Percentiles rank a stretch among this genome's conserved stretches.
These are phyloP conservation scores for Sporothrix pallida DNA, from an alignment of 2,329 filamentous ascomycete species.

Conservation along the genomic window DNA sequence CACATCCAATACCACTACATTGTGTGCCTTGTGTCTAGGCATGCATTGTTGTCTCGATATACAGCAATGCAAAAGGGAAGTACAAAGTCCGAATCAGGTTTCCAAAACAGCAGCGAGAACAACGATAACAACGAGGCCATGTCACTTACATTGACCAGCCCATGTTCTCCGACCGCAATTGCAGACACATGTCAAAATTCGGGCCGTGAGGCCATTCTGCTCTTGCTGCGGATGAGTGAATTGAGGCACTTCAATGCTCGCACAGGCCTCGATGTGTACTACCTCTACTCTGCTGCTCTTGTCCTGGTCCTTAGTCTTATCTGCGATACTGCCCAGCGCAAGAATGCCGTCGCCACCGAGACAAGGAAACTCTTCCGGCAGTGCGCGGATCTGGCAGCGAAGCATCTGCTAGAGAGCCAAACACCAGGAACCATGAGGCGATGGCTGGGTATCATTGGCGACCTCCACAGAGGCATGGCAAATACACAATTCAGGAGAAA, in stretches of 20 bases:
- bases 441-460: conserved; percentile 7
- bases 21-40: conserved; percentile 47
- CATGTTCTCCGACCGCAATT: neutral
- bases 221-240: conserved; percentile 46
- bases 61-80: conserved; percentile 39
- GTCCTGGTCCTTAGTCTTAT: conserved; percentile 49
- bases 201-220: conserved; percentile 14
- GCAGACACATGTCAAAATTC: conserved; percentile 18
- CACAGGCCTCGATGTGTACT: conserved; percentile 50
- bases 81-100: neutral
- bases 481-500: neutral
- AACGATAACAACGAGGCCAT: neutral
- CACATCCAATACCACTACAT: conserved; percentile 50
- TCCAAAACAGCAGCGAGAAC: too few relatives aligned
- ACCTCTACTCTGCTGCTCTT: conserved; percentile 46
- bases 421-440: conserved; percentile 25
- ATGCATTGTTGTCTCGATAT: conserved; percentile 46
- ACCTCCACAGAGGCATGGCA: conserved; percentile 12
- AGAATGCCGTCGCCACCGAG: neutral
- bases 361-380: conserved; percentile 10
- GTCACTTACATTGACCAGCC: neutral
- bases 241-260: conserved; percentile 47
- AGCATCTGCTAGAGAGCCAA: neutral
- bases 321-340: conserved; percentile 36
- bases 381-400: conserved; percentile 17